Conservation (phyloP, 2,329 filamentous ascomycete species). For the Teratosphaeria zuluensis region DNA sequence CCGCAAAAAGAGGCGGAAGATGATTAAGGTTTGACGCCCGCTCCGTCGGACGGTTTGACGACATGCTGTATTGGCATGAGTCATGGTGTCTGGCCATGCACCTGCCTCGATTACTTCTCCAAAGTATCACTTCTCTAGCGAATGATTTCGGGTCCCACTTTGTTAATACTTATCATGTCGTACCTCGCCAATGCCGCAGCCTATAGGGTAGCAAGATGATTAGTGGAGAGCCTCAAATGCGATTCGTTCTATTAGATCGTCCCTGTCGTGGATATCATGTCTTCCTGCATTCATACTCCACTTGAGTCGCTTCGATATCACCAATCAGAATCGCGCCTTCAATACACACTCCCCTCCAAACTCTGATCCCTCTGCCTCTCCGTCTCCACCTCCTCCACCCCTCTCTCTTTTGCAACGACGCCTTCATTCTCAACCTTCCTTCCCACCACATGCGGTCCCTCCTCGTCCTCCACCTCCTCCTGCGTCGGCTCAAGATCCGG, state of each 20-base stretch:
- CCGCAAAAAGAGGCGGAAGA: neutral
- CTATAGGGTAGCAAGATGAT: neutral
- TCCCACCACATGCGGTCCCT: neutral
- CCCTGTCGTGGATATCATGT: neutral
- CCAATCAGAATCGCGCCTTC: neutral
- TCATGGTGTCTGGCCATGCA: too few species aligned
- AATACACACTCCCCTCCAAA: slow-evolving; percentile 24
- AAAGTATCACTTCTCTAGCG: too few species aligned
- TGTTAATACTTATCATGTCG: too few species aligned
- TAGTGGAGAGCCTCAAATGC: neutral
- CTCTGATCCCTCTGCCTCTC: slow-evolving; percentile 21
- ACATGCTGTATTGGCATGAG: too few species aligned
- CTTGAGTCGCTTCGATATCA: neutral
- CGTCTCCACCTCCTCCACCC: slow-evolving; percentile 12
- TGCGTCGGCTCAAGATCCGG: slow-evolving; percentile 9
- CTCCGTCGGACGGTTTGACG: too few species aligned
- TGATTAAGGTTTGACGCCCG: too few species aligned
- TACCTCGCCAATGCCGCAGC: neutral
- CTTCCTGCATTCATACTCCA: neutral
- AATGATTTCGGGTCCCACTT: too few species aligned
- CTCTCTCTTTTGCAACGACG: neutral
- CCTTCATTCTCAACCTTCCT: neutral
- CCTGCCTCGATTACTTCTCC: too few species aligned
- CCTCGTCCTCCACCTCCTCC: slow-evolving; percentile 1
- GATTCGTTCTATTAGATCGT: neutral